phyloP scores from a whole-genome alignment of 208 protist species.

The Acanthamoeba triangularis region DNA sequence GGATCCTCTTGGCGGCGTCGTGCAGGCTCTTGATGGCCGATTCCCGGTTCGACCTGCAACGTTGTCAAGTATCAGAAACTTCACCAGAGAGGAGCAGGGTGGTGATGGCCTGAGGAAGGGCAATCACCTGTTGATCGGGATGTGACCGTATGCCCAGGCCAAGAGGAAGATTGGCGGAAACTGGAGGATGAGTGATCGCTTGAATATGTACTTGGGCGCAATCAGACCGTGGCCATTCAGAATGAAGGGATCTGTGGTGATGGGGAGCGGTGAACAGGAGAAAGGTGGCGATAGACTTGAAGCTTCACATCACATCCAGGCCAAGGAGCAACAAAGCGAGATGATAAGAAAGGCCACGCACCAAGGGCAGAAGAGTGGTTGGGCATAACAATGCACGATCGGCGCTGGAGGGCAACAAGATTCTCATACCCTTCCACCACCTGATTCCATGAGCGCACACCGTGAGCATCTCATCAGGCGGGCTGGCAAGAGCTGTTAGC shows the following conservation, averaged over 20 bases:
- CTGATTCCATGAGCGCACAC: neutral
- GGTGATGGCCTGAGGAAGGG: neutral
- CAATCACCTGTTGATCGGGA: neutral
- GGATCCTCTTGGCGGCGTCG: slow-evolving; percentile 3
- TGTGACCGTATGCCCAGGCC: slow-evolving; percentile 34
- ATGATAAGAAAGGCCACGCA: neutral
- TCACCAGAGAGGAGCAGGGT: too few species aligned
- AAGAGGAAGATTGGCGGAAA: neutral
- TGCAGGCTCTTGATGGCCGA: slow-evolving; percentile 30
- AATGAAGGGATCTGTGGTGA: slow-evolving; percentile 31
- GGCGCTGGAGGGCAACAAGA: neutral
- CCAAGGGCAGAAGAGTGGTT: slow-evolving; percentile 43
- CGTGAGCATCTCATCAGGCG: too few species aligned
- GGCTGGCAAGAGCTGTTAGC: neutral
- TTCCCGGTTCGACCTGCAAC: neutral
- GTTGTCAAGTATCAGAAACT: too few species aligned
- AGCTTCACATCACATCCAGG: neutral
- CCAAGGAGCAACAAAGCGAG: neutral
- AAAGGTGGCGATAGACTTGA: neutral
- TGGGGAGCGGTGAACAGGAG: neutral
- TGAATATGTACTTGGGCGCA: neutral
- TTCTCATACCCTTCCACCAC: neutral
- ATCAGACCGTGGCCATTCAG: neutral
- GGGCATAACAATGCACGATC: slow-evolving; percentile 37
- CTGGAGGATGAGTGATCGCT: slow-evolving; percentile 36